Evolutionary conservation across 768 basidiomycete species (phyloP), one percentile per base, ranked within the genome.

Genomic region (Macrolepiota fuliginosa): DNA sequence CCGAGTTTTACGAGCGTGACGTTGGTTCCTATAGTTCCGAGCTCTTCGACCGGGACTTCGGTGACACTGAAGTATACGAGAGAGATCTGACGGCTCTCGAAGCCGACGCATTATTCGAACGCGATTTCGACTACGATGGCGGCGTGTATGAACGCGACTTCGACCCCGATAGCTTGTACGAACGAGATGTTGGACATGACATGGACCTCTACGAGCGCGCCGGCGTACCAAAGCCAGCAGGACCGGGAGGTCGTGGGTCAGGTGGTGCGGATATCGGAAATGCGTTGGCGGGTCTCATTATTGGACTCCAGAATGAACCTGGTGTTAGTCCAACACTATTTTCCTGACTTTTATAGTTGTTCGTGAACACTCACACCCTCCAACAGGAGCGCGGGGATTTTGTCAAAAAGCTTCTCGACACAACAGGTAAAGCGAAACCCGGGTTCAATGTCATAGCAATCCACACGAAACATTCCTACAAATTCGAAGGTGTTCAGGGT

Each of bases 401-500:
- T 24, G 47, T 49, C 22, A 49, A 27, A 15, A 24, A 24, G 47
- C 47, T 49, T 24, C 22, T 49, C 4, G 47, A 49, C 22, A 27
- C 47, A 19, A 25, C 19, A 5, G 15, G 12, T 9, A 49, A 49
- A 17, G 22, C 19, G 2, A 25, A 56, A 13, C 54, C 40, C 2
- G 54, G 54, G 15, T 60, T 40, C 19, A 13, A 46, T 2, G 25
- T 35, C 24, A 32, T 56, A 40, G 55, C 56, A n/a, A 60, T 58
- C 56, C 63, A 64, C 52, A 46, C 62, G 11, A 56, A 56, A 17
- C 62, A 61, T 42, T 27, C 10, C 1, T 54, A 52, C n/a, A 56
- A 61, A 11, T 63, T 60, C 29, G 64, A 60, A n/a, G 64, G 64
- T 13, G 36, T 27, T 22, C 15, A 45, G 22, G 64, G 64, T n/a